Percentiles rank a stretch among this genome's conserved stretches.
These are phyloP conservation scores for Neltuma alba DNA, from an alignment of 306 rosid genomes.

Conservation along the genomic window DNA sequence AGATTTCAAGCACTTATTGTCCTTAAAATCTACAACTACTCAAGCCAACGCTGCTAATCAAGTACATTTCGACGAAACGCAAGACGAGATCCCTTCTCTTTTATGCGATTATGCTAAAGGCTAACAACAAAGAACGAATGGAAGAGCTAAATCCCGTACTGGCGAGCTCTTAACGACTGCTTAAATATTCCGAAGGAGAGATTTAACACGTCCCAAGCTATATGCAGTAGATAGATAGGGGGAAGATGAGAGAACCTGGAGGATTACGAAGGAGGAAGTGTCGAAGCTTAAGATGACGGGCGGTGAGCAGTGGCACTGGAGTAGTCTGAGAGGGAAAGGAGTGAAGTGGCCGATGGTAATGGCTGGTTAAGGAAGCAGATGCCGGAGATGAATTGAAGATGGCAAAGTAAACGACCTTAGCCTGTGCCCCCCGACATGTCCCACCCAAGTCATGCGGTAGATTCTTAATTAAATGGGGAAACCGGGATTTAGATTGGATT, in stretches of 20 bases:
- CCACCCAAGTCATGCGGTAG: background rate
- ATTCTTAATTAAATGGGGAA: background rate
- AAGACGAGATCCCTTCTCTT: background rate
- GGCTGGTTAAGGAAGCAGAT: background rate
- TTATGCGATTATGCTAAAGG: background rate
- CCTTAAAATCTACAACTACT: background rate
- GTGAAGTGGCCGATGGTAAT: background rate
- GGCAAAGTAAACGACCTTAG: background rate
- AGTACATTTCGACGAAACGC: background rate
- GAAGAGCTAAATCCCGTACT: background rate
- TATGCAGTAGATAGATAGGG: background rate
- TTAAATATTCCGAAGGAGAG: background rate
- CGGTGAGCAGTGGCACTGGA: background rate
- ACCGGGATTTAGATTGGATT: too few species aligned
- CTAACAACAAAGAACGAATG: background rate
- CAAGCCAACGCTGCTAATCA: constrained; percentile 5
- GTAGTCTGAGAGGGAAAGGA: background rate
- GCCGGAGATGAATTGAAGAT: background rate
- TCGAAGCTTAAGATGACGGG: background rate
- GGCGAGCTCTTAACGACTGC: background rate
- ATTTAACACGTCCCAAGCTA: constrained; percentile 4
- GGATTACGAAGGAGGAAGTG: background rate
- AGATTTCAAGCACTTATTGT: background rate
- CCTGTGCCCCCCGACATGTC: background rate
- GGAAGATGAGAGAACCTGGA: background rate